These are phyloP conservation scores for Alternaria brassicicola DNA, from an alignment of 2,329 filamentous ascomycete species.

Conservation along the genomic window DNA sequence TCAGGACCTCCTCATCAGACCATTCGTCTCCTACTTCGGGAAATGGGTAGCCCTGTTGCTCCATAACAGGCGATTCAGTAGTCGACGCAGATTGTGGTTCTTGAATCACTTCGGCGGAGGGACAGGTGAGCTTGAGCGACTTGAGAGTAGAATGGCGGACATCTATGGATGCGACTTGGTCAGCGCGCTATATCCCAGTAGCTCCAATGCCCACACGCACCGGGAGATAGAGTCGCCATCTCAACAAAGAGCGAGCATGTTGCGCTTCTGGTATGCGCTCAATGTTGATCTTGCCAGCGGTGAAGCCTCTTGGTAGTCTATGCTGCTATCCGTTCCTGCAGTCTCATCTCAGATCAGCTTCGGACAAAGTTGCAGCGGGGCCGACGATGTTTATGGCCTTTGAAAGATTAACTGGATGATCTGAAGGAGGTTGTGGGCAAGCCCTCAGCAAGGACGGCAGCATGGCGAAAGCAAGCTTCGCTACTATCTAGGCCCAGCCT, in stretches of 20 bases:
- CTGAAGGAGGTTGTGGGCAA: not conserved
- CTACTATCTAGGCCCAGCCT: constrained; percentile 8
- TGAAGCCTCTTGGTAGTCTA: constrained; percentile 9
- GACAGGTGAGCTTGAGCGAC: constrained; percentile 46
- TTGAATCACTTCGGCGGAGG: constrained; percentile 43
- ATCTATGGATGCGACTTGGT: constrained; percentile 36
- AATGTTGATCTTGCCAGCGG: constrained; percentile 3
- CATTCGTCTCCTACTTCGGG: constrained; percentile 43
- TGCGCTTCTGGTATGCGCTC: constrained; percentile 13
- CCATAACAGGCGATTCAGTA: constrained; percentile 23
- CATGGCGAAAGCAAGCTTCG: constrained; percentile 11
- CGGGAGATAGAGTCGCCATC: constrained; percentile 38
- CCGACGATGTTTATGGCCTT: not conserved
- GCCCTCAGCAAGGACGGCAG: constrained; percentile 4
- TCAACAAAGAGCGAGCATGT: constrained; percentile 18
- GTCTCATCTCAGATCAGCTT: constrained; percentile 11
- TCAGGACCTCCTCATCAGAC: constrained; percentile 47
- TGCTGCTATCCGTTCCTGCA: constrained; percentile 4
- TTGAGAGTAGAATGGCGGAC: constrained; percentile 46
- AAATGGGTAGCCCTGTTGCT: constrained; percentile 35
- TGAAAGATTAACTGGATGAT: not conserved
- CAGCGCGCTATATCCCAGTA: constrained; percentile 23
- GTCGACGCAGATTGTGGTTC: constrained; percentile 25
- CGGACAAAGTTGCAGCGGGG: not conserved
- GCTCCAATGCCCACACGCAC: constrained; percentile 20